Percentiles rank a stretch among this genome's conserved stretches.
Conservation (phyloP, 106 monocot genomes). For the Hemerocallis citrina region DNA sequence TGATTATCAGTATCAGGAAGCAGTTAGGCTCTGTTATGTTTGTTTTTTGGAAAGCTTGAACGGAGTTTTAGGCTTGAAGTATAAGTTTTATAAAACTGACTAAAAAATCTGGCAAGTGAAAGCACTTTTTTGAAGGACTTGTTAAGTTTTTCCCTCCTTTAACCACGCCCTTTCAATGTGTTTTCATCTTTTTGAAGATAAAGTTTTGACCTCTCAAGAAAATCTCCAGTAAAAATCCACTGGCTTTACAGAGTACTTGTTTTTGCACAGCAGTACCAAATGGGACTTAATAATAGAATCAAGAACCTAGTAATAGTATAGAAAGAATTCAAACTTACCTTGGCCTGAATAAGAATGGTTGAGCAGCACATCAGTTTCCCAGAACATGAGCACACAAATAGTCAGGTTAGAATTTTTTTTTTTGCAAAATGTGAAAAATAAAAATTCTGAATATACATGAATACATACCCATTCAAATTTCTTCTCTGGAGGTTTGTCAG, state of each 20-base stretch:
- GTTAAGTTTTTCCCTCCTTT: no score
- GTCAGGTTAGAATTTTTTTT: background rate
- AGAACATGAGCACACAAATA: background rate
- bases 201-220: no score
- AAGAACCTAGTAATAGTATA: no score
- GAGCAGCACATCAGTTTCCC: background rate
- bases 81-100: no score
- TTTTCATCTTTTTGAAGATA: background rate
- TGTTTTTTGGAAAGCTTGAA: background rate
- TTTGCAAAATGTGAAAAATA: background rate
- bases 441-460: background rate
- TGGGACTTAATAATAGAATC: no score
- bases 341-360: constrained; percentile 34
- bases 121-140: no score
- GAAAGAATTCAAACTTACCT: constrained; percentile 20
- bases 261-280: no score
- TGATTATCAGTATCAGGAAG: background rate
- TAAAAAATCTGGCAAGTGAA: no score
- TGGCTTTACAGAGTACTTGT: no score
- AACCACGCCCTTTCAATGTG: no score
- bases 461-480: constrained; percentile 69
- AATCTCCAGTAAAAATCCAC: no score
- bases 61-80: no score
- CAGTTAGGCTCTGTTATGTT: background rate
- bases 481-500: constrained; percentile 85